Conservation (phyloP, 2,329 filamentous ascomycete genomes). For the Colletotrichum simmondsii region DNA sequence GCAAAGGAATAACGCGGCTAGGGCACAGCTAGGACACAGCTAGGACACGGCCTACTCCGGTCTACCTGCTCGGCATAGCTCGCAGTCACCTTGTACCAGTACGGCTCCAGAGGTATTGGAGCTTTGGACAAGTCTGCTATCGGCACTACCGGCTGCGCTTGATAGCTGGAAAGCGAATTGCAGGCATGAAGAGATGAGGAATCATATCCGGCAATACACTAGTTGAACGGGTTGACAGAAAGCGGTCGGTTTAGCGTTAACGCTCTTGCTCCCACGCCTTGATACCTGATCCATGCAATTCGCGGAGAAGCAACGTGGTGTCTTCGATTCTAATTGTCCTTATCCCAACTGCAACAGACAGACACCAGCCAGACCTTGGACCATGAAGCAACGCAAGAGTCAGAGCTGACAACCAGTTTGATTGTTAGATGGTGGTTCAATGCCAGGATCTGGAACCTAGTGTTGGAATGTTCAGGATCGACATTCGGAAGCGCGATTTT, state of each 20-base stretch:
- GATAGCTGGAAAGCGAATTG: background rate
- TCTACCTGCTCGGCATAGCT: background rate
- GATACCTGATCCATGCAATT: slow-evolving; percentile 8
- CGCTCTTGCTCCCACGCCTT: background rate
- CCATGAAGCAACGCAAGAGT: background rate
- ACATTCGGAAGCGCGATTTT: background rate
- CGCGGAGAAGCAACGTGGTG: slow-evolving; percentile 17
- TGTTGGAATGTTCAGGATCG: background rate
- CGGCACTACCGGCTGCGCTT: background rate
- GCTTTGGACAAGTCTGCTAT: background rate
- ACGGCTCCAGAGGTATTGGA: background rate
- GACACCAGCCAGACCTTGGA: background rate
- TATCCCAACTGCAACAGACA: background rate
- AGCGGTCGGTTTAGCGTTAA: background rate
- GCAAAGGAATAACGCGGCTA: background rate
- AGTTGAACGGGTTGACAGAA: background rate
- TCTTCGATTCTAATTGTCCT: background rate
- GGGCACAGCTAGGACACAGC: background rate
- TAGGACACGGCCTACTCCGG: background rate
- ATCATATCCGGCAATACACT: background rate
- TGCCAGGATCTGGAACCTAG: background rate
- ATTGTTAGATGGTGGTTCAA: background rate
- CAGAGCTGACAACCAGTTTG: background rate
- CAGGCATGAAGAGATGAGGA: background rate
- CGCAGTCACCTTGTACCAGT: background rate